Evolutionary conservation across 306 rosid species (phyloP).

Genomic region (Castanea crenata): DNA sequence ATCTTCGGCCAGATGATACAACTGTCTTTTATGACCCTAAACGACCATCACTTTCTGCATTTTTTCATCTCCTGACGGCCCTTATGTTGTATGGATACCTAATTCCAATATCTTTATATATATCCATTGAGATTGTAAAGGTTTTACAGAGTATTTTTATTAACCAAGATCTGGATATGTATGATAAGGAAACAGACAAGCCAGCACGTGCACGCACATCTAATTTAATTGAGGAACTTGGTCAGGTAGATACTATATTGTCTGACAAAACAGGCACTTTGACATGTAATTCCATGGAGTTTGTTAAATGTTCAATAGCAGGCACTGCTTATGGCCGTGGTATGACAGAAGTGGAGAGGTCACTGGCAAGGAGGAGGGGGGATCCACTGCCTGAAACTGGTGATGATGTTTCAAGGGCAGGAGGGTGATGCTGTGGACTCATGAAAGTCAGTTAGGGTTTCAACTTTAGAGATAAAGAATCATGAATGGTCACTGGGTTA

Average conservation of each 20-base stretch:
- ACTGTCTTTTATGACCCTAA: background rate
- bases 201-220: slow-evolving; percentile 28
- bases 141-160: slow-evolving; percentile 35
- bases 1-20: slow-evolving; percentile 13
- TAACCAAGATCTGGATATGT: slow-evolving; percentile 30
- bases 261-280: slow-evolving; percentile 39
- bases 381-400: background rate
- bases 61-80: slow-evolving; percentile 25
- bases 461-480: slow-evolving; percentile 34
- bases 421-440: background rate
- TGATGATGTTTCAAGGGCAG: background rate
- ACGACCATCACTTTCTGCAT: slow-evolving; percentile 11
- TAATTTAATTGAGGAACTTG: slow-evolving; percentile 22
- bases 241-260: slow-evolving; percentile 33
- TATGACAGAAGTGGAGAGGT: background rate
- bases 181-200: slow-evolving; percentile 23
- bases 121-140: slow-evolving; percentile 40
- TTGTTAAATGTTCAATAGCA: slow-evolving; percentile 39
- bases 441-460: slow-evolving; percentile 23
- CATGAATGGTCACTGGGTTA: slow-evolving; percentile 18
- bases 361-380: too few relatives aligned
- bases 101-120: slow-evolving; percentile 39
- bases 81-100: slow-evolving; percentile 33
- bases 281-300: slow-evolving; percentile 43
- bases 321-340: slow-evolving; percentile 34